These are phyloP conservation scores for Candida patagonica DNA, from an alignment of 805 yeast genomes.

Conservation along the genomic window DNA sequence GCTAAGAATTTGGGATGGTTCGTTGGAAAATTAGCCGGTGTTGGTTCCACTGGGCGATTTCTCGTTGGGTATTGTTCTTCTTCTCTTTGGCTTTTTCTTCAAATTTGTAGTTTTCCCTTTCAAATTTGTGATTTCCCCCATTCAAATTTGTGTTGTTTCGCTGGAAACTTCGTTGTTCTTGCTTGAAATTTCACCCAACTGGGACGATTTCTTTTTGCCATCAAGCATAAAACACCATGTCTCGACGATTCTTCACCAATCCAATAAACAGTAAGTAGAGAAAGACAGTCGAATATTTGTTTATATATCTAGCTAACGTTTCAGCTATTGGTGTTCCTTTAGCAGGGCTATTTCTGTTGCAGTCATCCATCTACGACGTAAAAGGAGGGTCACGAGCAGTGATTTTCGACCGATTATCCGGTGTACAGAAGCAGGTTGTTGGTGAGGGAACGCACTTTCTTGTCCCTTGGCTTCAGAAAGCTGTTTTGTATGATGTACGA, in stretches of 20 bases:
- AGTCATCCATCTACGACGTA: conserved; percentile 85
- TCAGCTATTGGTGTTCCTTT: conserved; percentile 24
- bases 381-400: conserved; percentile 95
- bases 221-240: conserved; percentile 4
- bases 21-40: no score
- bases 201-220: background rate
- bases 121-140: no score
- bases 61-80: no score
- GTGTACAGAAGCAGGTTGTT: conserved; percentile 79
- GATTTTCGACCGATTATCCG: conserved; percentile 81
- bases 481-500: conserved; percentile 83
- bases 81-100: no score
- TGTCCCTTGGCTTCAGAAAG: conserved; percentile 92
- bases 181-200: no score
- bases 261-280: conserved; percentile 8
- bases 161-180: no score
- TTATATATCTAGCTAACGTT: no score
- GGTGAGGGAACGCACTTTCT: conserved; percentile 97
- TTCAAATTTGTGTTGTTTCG: no score
- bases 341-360: conserved; percentile 41
- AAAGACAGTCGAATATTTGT: background rate
- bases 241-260: conserved; percentile 12
- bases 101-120: no score
- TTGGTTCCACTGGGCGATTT: no score
- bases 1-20: no score